Conservation (phyloP, 2,329 filamentous ascomycete species). For the Chalaropsis ovoidea region DNA sequence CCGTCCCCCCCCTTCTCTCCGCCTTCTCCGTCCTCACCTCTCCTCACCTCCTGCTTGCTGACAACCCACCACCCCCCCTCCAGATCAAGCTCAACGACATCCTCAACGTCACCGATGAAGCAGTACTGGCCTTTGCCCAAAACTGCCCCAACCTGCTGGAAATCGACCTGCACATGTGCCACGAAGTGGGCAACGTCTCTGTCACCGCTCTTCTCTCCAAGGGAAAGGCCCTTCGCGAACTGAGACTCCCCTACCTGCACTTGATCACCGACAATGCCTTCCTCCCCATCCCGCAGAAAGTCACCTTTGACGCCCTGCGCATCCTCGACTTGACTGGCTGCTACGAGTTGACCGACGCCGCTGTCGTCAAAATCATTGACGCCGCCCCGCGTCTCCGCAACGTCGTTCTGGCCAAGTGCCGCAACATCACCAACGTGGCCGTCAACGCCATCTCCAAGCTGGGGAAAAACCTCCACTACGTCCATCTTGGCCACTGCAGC, state of each 20-base stretch:
- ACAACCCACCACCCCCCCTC: slow-evolving; percentile 42
- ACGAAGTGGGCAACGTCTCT: slow-evolving; percentile 68
- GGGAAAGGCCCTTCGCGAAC: slow-evolving; percentile 75
- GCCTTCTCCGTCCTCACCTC: not conserved
- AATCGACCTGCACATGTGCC: slow-evolving; percentile 86
- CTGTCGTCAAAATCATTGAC: slow-evolving; percentile 77
- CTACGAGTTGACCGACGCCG: slow-evolving; percentile 68
- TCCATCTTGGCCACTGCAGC: slow-evolving; percentile 87
- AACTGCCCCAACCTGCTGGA: slow-evolving; percentile 90
- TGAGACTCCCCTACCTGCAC: slow-evolving; percentile 76
- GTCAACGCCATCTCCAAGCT: slow-evolving; percentile 79
- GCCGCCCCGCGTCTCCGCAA: slow-evolving; percentile 83
- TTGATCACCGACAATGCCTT: slow-evolving; percentile 84
- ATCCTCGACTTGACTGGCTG: slow-evolving; percentile 93
- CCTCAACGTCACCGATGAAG: slow-evolving; percentile 67
- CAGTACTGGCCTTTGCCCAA: slow-evolving; percentile 74
- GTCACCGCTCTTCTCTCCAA: slow-evolving; percentile 70
- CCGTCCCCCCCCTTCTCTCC: not conserved
- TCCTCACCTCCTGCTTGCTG: slow-evolving; percentile 41
- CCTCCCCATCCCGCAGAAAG: slow-evolving; percentile 57
- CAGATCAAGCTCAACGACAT: slow-evolving; percentile 93
- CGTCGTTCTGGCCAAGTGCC: slow-evolving; percentile 87
- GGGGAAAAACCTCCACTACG: slow-evolving; percentile 92
- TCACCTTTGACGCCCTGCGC: slow-evolving; percentile 73
- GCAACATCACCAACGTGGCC: slow-evolving; percentile 79